Percentiles rank a stretch among this genome's conserved stretches.
Conservation (phyloP, 139 green algal species). For the Eudorina sp. region DNA sequence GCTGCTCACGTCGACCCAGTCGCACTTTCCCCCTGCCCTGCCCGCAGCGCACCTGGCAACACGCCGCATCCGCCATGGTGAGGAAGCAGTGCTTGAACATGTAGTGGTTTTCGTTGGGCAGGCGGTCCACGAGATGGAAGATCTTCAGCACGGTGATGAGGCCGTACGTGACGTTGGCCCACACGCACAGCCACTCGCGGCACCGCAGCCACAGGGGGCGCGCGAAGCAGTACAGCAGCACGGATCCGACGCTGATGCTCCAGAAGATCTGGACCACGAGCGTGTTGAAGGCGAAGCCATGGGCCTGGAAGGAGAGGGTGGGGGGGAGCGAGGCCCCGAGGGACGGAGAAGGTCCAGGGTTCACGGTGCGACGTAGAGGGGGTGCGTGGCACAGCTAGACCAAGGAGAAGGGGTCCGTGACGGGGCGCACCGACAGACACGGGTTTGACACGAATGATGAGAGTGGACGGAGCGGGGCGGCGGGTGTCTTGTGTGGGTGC, state of each 20-base stretch:
- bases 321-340: neutral
- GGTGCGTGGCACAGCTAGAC: too few relatives aligned
- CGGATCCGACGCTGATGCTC: neutral
- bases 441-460: neutral
- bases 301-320: neutral
- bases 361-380: too few relatives aligned
- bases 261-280: constrained; percentile 22
- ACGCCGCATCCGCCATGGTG: constrained; percentile 36
- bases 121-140: neutral
- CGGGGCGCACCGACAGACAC: too few relatives aligned
- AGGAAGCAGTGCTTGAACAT: constrained; percentile 44
- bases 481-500: neutral
- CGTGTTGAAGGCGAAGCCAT: neutral
- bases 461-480: neutral
- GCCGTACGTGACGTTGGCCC: neutral
- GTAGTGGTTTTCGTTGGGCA: constrained; percentile 27
- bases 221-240: neutral
- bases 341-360: neutral
- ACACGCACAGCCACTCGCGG: constrained; percentile 18
- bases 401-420: neutral
- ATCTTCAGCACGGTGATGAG: constrained; percentile 22
- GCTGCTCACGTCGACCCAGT: too few relatives aligned
- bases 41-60: constrained; percentile 31
- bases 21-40: too few relatives aligned
- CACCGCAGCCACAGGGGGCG: neutral